Conservation (phyloP, 139 green algal species). For the Monoraphidium neglectum region DNA sequence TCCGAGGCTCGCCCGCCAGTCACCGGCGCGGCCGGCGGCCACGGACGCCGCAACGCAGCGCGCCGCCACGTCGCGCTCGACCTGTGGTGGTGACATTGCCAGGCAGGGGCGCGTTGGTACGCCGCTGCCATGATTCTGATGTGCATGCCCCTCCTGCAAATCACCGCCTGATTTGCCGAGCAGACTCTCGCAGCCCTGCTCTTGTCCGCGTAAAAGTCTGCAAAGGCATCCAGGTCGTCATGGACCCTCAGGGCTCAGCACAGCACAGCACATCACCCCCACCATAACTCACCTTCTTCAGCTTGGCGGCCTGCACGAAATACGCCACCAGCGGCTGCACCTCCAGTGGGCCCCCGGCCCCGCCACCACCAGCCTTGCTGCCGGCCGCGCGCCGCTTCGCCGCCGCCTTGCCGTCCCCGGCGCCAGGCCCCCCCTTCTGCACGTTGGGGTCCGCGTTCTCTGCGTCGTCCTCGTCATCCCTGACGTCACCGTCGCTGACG, state of each 20-base stretch:
- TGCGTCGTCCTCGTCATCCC: not conserved
- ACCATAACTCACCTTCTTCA: constrained; percentile 2
- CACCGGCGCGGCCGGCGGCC: not conserved
- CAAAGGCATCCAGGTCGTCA: not conserved
- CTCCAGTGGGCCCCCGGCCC: not conserved
- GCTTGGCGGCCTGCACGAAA: not conserved
- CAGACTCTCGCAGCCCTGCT: too few relatives aligned
- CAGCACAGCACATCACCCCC: too few relatives aligned
- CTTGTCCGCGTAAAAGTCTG: not conserved
- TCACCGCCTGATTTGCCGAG: too few relatives aligned
- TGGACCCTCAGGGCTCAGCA: too few relatives aligned
- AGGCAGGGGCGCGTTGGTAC: not conserved
- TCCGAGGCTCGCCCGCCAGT: constrained; percentile 11
- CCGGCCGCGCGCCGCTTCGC: not conserved
- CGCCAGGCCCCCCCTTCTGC: not conserved
- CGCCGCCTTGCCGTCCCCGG: not conserved
- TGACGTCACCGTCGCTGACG: not conserved
- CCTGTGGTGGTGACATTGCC: not conserved
- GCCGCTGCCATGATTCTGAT: not conserved
- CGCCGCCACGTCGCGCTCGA: not conserved
- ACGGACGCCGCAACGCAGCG: not conserved
- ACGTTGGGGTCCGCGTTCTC: constrained; percentile 20
- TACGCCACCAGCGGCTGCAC: not conserved
- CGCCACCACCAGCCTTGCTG: not conserved
- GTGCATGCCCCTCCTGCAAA: too few relatives aligned